phyloP scores from a whole-genome alignment of 805 yeast genomes.

The Candida railenensis region DNA sequence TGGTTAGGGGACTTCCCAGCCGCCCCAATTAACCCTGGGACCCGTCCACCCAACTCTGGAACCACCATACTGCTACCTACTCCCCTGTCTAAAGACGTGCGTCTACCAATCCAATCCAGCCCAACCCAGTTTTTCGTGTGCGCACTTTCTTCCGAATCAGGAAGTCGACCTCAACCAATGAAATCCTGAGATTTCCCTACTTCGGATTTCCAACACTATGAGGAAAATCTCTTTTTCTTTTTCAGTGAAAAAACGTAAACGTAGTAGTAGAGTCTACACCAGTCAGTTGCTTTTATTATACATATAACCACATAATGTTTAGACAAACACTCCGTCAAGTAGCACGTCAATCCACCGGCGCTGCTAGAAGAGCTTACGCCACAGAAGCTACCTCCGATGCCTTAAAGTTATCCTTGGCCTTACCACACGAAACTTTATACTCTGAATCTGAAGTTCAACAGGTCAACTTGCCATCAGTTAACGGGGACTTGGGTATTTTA shows the following conservation, averaged over 20 bases:
- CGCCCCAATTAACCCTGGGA: too few species aligned
- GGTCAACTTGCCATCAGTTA: slow-evolving; percentile 93
- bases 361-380: slow-evolving; percentile 83
- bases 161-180: slow-evolving; percentile 35
- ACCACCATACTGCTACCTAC: too few species aligned
- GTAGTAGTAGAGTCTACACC: background rate
- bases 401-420: slow-evolving; percentile 83
- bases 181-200: slow-evolving; percentile 20
- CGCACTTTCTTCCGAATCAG: slow-evolving; percentile 19
- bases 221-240: background rate
- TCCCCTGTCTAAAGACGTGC: too few species aligned
- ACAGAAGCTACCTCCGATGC: slow-evolving; percentile 69
- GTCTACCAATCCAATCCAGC: background rate
- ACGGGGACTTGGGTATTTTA: slow-evolving; percentile 95
- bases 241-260: slow-evolving; percentile 1
- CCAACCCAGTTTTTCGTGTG: too few species aligned
- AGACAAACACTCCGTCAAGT: slow-evolving; percentile 63
- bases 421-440: slow-evolving; percentile 79
- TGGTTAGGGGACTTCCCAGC: too few species aligned
- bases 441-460: slow-evolving; percentile 57
- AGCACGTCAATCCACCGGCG: slow-evolving; percentile 54
- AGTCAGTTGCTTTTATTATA: background rate
- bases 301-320: slow-evolving; percentile 42
- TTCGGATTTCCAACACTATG: background rate
- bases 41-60: too few species aligned